phyloP scores from a whole-genome alignment of 371 early-diverging fungal genomes.

The Haplosporangium sp. region DNA sequence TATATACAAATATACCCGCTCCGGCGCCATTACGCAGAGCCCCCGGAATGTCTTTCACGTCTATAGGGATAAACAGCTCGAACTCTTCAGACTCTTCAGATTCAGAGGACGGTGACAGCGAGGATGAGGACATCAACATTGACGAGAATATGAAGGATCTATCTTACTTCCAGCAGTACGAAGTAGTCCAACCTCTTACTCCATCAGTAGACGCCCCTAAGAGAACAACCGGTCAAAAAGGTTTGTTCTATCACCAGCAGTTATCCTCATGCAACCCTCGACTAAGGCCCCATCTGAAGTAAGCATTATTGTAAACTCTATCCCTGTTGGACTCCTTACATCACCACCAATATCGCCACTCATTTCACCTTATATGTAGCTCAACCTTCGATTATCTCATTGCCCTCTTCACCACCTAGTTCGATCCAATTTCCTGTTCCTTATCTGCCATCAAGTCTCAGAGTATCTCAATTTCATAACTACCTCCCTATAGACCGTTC shows the following conservation, averaged over 20 bases:
- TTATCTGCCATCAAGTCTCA: neutral
- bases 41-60: neutral
- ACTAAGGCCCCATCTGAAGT: neutral
- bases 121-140: neutral
- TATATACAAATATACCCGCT: neutral
- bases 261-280: neutral
- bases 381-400: neutral
- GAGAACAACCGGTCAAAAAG: constrained; percentile 42
- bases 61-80: neutral
- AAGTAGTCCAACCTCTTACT: neutral
- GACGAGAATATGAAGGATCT: neutral
- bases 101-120: neutral
- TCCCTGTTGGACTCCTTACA: constrained; percentile 15
- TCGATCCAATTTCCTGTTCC: neutral
- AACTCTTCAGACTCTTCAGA: constrained; percentile 8
- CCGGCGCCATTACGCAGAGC: neutral
- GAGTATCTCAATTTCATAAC: neutral
- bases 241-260: constrained; percentile 35
- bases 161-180: neutral
- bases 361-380: constrained; percentile 1
- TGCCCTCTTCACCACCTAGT: neutral
- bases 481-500: neutral
- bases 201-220: constrained; percentile 38
- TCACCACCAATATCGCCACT: constrained; percentile 28
- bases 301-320: neutral